Evolutionary conservation across 495 filamentous ascomycete genomes (phyloP).

Genomic region (Penicillium ochrochloron): DNA sequence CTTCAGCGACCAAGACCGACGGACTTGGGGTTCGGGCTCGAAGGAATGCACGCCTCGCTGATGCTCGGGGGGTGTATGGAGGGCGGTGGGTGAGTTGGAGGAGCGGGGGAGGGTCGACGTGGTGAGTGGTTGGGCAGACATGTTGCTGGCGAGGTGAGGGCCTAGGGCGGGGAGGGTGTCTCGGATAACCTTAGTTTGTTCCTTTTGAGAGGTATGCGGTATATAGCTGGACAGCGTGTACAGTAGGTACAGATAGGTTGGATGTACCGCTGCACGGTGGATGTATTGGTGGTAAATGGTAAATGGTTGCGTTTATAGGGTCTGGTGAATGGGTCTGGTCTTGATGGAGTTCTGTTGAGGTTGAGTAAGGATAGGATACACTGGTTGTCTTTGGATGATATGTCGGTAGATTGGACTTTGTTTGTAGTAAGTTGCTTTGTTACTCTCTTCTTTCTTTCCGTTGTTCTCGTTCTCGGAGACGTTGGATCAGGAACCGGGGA

Average conservation of each 20-base stretch:
- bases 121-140: constrained; percentile 39
- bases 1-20: constrained; percentile 46
- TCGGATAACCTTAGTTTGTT: background rate
- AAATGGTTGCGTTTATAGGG: background rate
- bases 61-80: constrained; percentile 16
- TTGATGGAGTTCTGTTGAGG: background rate
- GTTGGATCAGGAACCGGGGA: constrained; percentile 2
- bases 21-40: constrained; percentile 11
- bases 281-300: background rate
- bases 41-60: constrained; percentile 7
- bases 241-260: background rate
- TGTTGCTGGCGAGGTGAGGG: constrained; percentile 8
- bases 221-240: background rate
- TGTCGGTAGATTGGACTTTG: background rate
- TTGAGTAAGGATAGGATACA: background rate
- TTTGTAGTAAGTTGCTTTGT: background rate
- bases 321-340: background rate
- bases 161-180: background rate
- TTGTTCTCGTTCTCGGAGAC: constrained; percentile 3
- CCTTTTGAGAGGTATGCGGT: background rate
- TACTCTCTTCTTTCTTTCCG: background rate
- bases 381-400: background rate
- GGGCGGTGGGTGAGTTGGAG: constrained; percentile 18
- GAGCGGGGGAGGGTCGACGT: constrained; percentile 12
- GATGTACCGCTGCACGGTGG: background rate